Evolutionary conservation across 2,329 filamentous ascomycete species (phyloP), one percentile per base, ranked within the genome.

Genomic region (Leptoxyphium fumago): DNA sequence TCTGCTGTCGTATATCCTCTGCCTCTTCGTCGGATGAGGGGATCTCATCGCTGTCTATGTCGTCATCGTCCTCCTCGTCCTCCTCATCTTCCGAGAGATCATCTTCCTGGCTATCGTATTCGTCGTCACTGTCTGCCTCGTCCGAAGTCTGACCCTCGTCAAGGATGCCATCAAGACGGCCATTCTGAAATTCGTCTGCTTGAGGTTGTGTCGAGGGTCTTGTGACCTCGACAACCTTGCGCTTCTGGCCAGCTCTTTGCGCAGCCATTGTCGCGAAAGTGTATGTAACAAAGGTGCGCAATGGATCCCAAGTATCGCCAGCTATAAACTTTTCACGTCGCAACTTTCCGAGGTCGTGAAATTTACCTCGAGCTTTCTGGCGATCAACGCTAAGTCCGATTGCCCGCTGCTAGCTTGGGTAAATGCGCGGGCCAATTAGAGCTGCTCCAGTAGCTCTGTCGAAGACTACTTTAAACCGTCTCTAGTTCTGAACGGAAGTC

Each of bases 1-100:
- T 56, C 46, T 70, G 66, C 46, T 66, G 56, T 42, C 65, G 61
- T 14, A 70, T 63, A 44, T 64, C 62, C 44, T 63, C 60, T 30
- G 62, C 62, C 29, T 62, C 62, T 18, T 57, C 61, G 43, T 62
- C 60, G 18, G 63, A 64, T 4, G 61, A 62, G 2, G 60, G 58
- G 8, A 62, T 58, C 44, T 65, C 62, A 45, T 66, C 61, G 52
- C 61, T 63, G 39, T 63, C 61, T 14, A 64, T 57, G 14, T 68
- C 64, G 17, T 58, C 56, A 26, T 59, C 56, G 15, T 48, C 39
- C 15, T 48, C 47, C 15, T 48, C 48, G 15, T 60, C 57, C 13
- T 59, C 60, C 2, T 60, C 61, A 11, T 57, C 54, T 21, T 57
- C 56, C 30, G 18, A 32, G 11, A 39, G 26, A 29, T 55, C 44